Percentiles rank a stretch among this genome's conserved stretches.
Evolutionary conservation across 2,329 filamentous ascomycete species (phyloP).

Genomic region (Hypoxylon sp.): DNA sequence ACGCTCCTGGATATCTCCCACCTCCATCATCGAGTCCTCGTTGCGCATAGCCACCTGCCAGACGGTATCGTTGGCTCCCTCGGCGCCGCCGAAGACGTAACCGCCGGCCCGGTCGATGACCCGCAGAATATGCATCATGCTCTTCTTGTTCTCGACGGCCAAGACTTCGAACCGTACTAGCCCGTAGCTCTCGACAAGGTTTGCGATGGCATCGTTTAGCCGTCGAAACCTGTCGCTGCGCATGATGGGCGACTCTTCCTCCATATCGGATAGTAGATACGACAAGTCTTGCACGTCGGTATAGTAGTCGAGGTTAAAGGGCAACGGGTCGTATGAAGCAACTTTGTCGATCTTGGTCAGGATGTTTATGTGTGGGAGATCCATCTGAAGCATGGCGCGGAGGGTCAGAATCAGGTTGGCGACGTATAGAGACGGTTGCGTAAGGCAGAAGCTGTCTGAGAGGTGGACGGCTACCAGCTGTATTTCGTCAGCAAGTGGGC

Average conservation of each 20-base stretch:
- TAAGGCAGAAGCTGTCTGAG: conserved; percentile 92
- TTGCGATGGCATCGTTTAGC: conserved; percentile 85
- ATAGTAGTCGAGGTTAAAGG: conserved; percentile 96
- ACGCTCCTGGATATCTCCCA: conserved; percentile 90
- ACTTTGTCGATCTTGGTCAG: conserved; percentile 98
- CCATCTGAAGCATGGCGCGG: conserved; percentile 97
- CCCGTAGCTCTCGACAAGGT: conserved; percentile 87
- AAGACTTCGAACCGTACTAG: conserved; percentile 92
- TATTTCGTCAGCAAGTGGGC: conserved; percentile 40
- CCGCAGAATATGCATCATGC: conserved; percentile 90
- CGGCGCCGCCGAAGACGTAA: conserved; percentile 89
- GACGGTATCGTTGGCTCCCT: conserved; percentile 94
- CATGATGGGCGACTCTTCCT: conserved; percentile 76
- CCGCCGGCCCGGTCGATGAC: conserved; percentile 92
- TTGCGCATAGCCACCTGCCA: conserved; percentile 95
- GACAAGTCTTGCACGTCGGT: conserved; percentile 94
- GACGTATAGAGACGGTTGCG: conserved; percentile 91
- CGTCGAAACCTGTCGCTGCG: conserved; percentile 79
- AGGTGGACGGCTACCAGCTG: conserved; percentile 94
- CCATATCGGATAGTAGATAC: conserved; percentile 81
- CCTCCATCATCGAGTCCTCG: conserved; percentile 76
- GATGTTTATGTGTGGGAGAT: conserved; percentile 94
- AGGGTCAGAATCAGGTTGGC: conserved; percentile 92
- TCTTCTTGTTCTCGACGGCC: conserved; percentile 95
- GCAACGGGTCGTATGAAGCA: conserved; percentile 80